Evolutionary conservation across 2,329 filamentous ascomycete genomes (phyloP), one percentile per base, ranked within the genome.

Genomic region (Neophaeococcomyces aloes): DNA sequence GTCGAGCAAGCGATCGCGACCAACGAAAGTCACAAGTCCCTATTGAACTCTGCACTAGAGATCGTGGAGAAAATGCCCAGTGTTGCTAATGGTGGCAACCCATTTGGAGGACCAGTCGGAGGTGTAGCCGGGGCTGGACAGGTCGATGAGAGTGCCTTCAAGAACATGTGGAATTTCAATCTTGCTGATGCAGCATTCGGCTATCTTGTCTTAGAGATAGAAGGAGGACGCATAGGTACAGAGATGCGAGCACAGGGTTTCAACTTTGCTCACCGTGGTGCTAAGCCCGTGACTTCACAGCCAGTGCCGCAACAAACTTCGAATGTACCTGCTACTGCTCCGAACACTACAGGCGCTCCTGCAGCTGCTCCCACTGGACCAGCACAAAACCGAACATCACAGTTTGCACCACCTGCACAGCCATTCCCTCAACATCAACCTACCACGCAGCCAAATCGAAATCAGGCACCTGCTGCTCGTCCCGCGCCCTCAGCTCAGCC

Each of bases 161-260:
- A 98, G 72, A 98, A 98, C 63, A 96, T 96, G 91, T 98, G 91
- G 91, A 98, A 98, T 66, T 98, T 98, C 69, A 54, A 53, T n/a
- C 46, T 98, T 53, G 91, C 91, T 23, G 91, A 98, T 69, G 91
- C 91, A 44, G 89, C 91, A 15, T 98, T 96, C 62, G 91, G 91
- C 48, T 98, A 87, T 73, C 73, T 98, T 40, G 87, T 96, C 13
- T 68, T 98, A 46, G 91, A 98, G 62, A 82, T 98, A 48, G 91
- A 98, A 60, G 85, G 87, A 59, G 91, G 91, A 40, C 81, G 91
- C 33, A 96, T 98, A 55, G 91, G 88, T 36, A 98, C 91, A 0
- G 91, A 98, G 67, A 98, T 98, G 91, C 81, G 87, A 51, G 91
- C 91, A 17, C 91, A 98, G 60, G 91, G 91, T 32, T 98, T 98